Conservation (phyloP, 108 stramenopile species). For the Skeletonema grethae region DNA sequence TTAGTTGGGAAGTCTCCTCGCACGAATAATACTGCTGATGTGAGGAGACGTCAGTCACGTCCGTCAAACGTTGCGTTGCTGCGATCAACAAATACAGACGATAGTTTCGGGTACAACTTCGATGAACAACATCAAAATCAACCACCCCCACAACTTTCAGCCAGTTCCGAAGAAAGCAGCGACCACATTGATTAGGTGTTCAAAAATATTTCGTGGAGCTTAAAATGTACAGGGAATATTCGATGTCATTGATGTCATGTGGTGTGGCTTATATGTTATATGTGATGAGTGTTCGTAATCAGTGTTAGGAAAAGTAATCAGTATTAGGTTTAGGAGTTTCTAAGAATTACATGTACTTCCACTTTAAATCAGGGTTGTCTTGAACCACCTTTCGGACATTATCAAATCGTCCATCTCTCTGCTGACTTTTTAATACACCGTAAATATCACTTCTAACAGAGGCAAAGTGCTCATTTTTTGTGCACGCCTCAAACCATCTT, state of each 20-base stretch:
- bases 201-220: background rate
- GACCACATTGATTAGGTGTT: slow-evolving; percentile 20
- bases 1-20: slow-evolving; percentile 26
- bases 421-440: slow-evolving; percentile 10
- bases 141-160: slow-evolving; percentile 20
- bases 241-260: background rate
- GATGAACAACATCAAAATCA: slow-evolving; percentile 15
- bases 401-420: slow-evolving; percentile 40
- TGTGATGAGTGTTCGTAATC: background rate
- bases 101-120: slow-evolving; percentile 43
- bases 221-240: background rate
- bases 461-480: slow-evolving; percentile 36
- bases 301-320: background rate
- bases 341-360: slow-evolving; percentile 37
- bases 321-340: background rate
- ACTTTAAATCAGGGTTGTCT: slow-evolving; percentile 31
- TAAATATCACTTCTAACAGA: slow-evolving; percentile 33
- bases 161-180: slow-evolving; percentile 15
- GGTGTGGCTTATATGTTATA: slow-evolving; percentile 1
- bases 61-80: background rate
- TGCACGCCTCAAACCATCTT: slow-evolving; percentile 37
- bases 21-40: background rate
- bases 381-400: slow-evolving; percentile 20
- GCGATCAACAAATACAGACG: slow-evolving; percentile 3
- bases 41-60: background rate